Evolutionary conservation across 352 stramenopile species (phyloP), one percentile per base, ranked within the genome.

Genomic region (Globisporangium spiculum): DNA sequence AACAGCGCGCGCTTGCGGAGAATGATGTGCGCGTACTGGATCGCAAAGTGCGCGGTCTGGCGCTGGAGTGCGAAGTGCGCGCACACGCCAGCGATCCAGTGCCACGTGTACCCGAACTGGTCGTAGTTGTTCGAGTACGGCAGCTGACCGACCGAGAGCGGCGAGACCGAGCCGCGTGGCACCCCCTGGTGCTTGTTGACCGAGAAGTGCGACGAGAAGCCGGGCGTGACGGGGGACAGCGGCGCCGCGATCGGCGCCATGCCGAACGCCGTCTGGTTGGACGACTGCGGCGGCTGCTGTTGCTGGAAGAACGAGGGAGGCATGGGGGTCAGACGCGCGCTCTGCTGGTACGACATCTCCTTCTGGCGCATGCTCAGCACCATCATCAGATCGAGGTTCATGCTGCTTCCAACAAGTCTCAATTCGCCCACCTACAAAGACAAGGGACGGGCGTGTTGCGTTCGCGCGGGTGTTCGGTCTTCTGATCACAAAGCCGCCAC

Each of bases 311-410:
- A 68, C 55, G 66, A 67, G 26, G 70, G 62, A 36, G 59, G 71
- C 55, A 64, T 63, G 62, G 65, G 66, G 34, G 71, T 61, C 30
- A 73, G 66, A 22, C 79, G 75, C 61, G 77, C 75, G 58, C 87
- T 75, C 50, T 90, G 80, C 74, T 91, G 79, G 79, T 90, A 93
- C 50, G 78, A 80, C 83, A 93, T 90, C 69, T 93, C 85, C 66
- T 90, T 91, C 71, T 91, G 81, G 59, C 85, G 85, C 85, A 93
- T 93, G 66, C 82, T 90, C 32, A 90, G 73, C 73, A 93, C 84
- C 70, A 80, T 84, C 84, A 93, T 93, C 56, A 90, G 67, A 59
- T 84, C 75, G 53, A 71, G 67, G 62, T 80, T 80, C 77, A 81
- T 84, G 24, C 50, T 56, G 4, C 2, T 30, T 30, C 22, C 4